A percentile compares a stretch with the other conserved stretches of the same genome.
Evolutionary conservation across 495 filamentous ascomycete genomes (phyloP).

Genomic region (Daldinia concentrica): DNA sequence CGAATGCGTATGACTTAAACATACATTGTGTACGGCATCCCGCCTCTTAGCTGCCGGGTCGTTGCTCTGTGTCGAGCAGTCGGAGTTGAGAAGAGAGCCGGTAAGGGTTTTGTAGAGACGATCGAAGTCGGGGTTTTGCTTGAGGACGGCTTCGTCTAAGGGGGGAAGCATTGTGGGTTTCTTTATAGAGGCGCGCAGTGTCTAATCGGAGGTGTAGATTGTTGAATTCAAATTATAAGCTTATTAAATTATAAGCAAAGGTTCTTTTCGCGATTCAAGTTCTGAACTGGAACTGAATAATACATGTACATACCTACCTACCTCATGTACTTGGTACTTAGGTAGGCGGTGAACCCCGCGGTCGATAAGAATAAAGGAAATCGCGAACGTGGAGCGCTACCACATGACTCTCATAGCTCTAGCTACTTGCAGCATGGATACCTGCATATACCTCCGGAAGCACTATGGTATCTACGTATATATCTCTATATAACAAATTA

Average conservation of each 20-base stretch:
- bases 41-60: slow-evolving; percentile 63
- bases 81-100: slow-evolving; percentile 64
- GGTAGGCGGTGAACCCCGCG: slow-evolving; percentile 28
- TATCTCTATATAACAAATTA: background rate
- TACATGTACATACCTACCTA: too few relatives aligned
- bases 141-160: slow-evolving; percentile 67
- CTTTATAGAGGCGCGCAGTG: background rate
- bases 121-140: slow-evolving; percentile 72
- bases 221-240: too few relatives aligned
- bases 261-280: too few relatives aligned
- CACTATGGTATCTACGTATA: background rate
- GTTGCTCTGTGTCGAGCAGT: slow-evolving; percentile 67
- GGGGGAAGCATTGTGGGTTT: slow-evolving; percentile 68
- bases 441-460: background rate
- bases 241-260: too few relatives aligned
- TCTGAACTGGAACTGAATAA: too few relatives aligned
- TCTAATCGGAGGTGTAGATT: too few relatives aligned
- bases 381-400: slow-evolving; percentile 39
- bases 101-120: slow-evolving; percentile 69
- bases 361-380: slow-evolving; percentile 6
- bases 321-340: background rate
- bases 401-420: slow-evolving; percentile 26
- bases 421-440: background rate
- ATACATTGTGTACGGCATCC: slow-evolving; percentile 62
- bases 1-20: background rate